Conservation (phyloP, 1,284 basidiomycete genomes). For the Cryptococcus sp. region DNA sequence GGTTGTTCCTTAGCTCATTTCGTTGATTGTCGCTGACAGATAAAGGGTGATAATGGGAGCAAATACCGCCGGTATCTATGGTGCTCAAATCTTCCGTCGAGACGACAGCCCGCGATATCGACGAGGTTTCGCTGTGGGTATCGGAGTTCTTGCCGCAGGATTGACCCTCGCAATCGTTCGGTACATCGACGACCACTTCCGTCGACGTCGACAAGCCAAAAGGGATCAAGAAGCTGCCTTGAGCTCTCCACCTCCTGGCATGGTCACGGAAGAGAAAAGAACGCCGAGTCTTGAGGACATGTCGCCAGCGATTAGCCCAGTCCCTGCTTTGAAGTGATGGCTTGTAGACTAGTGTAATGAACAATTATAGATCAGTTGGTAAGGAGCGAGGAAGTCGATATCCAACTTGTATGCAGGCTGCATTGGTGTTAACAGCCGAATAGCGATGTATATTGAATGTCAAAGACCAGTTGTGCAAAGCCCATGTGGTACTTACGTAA, state of each 20-base stretch:
- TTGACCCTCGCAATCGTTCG: constrained; percentile 17
- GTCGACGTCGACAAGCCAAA: not conserved
- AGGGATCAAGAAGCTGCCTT: not conserved
- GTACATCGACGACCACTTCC: constrained; percentile 7
- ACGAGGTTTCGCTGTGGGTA: constrained; percentile 24
- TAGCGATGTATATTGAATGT: too few relatives aligned
- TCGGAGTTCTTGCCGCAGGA: constrained; percentile 20
- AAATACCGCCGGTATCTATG: constrained; percentile 33
- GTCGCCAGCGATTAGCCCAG: not conserved
- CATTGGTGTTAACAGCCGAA: too few relatives aligned
- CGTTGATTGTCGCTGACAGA: not conserved
- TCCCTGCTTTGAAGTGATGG: not conserved
- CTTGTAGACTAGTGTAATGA: not conserved
- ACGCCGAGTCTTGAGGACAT: not conserved
- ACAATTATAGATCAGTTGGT: not conserved
- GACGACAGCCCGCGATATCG: constrained; percentile 31
- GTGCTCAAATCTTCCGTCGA: constrained; percentile 30
- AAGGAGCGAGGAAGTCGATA: not conserved
- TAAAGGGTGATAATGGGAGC: constrained; percentile 25
- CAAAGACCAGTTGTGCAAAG: too few relatives aligned
- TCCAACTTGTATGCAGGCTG: too few relatives aligned
- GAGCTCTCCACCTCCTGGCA: too few relatives aligned
- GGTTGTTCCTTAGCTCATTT: not conserved
- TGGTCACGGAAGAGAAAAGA: not conserved
- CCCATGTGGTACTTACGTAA: too few relatives aligned